A percentile compares a stretch with the other conserved stretches of the same genome.
Conservation (phyloP, 1,139 yeast species). For the Pichia sp. region DNA sequence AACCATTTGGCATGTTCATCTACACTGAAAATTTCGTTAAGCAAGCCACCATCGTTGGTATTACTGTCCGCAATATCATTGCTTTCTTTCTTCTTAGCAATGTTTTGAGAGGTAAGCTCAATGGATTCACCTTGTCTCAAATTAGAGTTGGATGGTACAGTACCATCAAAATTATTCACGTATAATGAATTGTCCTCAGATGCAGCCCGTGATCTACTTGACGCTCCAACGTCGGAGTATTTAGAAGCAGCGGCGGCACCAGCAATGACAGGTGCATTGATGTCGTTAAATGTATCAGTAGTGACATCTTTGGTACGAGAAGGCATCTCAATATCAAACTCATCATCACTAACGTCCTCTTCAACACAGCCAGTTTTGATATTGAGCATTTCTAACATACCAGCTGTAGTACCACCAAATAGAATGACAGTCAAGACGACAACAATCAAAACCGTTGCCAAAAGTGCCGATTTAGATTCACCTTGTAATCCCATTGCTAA, state of each 20-base stretch:
- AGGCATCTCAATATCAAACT: constrained; percentile 86
- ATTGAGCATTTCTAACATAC: constrained; percentile 92
- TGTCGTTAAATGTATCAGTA: constrained; percentile 1
- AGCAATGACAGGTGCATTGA: not conserved
- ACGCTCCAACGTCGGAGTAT: constrained; percentile 16
- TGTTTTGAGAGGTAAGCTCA: no score
- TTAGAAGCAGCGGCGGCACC: constrained; percentile 11
- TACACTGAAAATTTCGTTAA: constrained; percentile 37
- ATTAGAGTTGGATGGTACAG: no score
- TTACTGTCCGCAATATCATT: constrained; percentile 1
- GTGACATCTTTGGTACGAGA: constrained; percentile 32
- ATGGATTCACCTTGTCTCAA: no score
- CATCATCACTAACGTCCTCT: constrained; percentile 83
- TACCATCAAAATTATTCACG: no score
- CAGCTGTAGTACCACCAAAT: constrained; percentile 98
- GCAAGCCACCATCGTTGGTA: constrained; percentile 5
- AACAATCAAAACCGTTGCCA: constrained; percentile 93
- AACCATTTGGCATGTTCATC: constrained; percentile 90
- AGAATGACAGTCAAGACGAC: constrained; percentile 94
- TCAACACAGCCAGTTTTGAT: constrained; percentile 88
- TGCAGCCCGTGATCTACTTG: constrained; percentile 20
- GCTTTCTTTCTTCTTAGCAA: no score
- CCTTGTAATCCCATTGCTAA: constrained; percentile 97
- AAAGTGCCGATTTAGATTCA: constrained; percentile 77
- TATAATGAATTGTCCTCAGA: no score